Evolutionary conservation across 164 flowering plant genomes (phyloP).

Genomic region (Echeveria elegans): DNA sequence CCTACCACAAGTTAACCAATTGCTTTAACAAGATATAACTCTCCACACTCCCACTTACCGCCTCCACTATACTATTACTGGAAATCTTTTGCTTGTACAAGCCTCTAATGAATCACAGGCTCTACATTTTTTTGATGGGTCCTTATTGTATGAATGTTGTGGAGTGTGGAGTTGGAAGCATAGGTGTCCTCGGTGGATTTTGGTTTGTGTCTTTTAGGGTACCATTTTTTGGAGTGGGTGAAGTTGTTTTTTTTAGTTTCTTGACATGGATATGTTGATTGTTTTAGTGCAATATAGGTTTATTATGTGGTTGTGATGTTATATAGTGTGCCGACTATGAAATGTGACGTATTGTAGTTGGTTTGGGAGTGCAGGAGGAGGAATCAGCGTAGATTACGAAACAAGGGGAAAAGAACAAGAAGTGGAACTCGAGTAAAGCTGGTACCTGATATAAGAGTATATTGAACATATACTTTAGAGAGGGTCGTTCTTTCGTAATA

Average conservation of each 20-base stretch:
- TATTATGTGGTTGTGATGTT: neutral
- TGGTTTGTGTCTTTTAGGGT: neutral
- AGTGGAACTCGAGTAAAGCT: too few species aligned
- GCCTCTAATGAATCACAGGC: too few species aligned
- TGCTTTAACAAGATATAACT: neutral
- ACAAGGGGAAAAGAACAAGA: neutral
- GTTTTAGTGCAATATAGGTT: neutral
- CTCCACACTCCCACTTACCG: neutral
- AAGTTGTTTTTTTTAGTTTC: neutral
- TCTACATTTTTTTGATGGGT: too few species aligned
- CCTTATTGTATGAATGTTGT: neutral
- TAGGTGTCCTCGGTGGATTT: too few species aligned
- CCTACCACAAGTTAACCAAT: conserved; percentile 2
- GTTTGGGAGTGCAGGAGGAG: neutral
- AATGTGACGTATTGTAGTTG: neutral
- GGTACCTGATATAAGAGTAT: neutral
- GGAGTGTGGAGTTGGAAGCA: too few species aligned
- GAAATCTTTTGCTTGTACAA: neutral
- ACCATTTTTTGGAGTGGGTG: too few species aligned
- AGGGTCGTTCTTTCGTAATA: too few species aligned
- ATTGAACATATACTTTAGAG: neutral
- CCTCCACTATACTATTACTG: neutral
- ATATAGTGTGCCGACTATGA: neutral
- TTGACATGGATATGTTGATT: neutral
- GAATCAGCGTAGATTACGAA: neutral